These are phyloP conservation scores for Penicillium sp. DNA, from an alignment of 2,329 filamentous ascomycete genomes.

Conservation along the genomic window DNA sequence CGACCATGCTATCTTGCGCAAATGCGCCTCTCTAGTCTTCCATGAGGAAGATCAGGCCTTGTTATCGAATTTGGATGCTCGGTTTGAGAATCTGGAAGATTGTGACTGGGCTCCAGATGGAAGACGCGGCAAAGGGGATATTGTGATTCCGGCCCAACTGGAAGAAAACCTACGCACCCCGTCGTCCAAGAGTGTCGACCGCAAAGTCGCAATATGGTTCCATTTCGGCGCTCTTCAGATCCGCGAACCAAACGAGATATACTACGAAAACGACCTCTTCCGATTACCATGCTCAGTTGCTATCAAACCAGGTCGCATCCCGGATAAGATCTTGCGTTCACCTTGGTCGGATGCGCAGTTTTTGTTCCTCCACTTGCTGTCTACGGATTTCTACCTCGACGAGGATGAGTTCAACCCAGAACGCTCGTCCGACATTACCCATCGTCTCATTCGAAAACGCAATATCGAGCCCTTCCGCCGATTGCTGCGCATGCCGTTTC, in stretches of 20 bases:
- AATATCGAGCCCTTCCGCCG: constrained; percentile 35
- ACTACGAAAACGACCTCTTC: constrained; percentile 36
- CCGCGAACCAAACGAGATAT: constrained; percentile 27
- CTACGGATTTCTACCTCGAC: constrained; percentile 41
- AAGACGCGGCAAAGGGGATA: constrained; percentile 34
- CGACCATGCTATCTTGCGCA: constrained; percentile 34
- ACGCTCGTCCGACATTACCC: constrained; percentile 35
- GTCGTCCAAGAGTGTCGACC: constrained; percentile 15
- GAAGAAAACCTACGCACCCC: not conserved
- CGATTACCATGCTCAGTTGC: constrained; percentile 34
- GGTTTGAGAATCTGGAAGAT: constrained; percentile 24
- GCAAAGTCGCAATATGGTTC: constrained; percentile 41
- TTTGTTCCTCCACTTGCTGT: constrained; percentile 41
- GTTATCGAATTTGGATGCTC: constrained; percentile 27
- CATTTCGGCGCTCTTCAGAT: constrained; percentile 41
- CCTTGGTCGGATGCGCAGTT: constrained; percentile 45
- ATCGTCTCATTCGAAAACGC: constrained; percentile 38
- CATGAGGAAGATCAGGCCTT: constrained; percentile 22
- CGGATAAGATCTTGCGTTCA: constrained; percentile 38
- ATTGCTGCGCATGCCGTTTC: constrained; percentile 34
- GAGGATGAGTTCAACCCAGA: constrained; percentile 28
- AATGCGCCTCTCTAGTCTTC: constrained; percentile 32
- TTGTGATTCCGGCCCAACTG: constrained; percentile 28
- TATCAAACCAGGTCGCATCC: constrained; percentile 35
- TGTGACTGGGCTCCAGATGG: constrained; percentile 26